Evolutionary conservation across 2,329 filamentous ascomycete species (phyloP).

Genomic region (Colletotrichum sansevieriae): DNA sequence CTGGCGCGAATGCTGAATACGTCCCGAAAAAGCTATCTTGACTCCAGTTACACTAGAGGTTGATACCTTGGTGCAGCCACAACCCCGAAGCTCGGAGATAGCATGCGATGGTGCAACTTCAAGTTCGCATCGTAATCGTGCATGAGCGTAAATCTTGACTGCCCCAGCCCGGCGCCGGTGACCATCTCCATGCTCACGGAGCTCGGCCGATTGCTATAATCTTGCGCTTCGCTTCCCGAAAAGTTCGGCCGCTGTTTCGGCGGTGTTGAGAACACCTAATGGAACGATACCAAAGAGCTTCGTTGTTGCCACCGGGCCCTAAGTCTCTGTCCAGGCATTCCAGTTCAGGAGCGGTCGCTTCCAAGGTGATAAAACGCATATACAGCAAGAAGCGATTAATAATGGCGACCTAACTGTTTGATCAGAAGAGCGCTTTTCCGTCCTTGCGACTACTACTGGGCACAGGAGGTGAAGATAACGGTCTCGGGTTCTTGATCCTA

Average conservation of each 20-base stretch:
- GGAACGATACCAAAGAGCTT: conserved; percentile 44
- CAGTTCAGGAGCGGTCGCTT: conserved; percentile 42
- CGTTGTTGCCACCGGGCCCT: conserved; percentile 40
- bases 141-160: conserved; percentile 43
- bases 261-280: conserved; percentile 43
- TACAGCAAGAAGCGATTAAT: conserved; percentile 10
- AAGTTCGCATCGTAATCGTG: conserved; percentile 54
- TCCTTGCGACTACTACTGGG: background rate
- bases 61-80: conserved; percentile 52
- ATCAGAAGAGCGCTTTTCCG: background rate
- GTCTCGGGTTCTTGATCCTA: conserved; percentile 7
- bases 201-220: conserved; percentile 43
- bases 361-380: background rate
- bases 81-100: conserved; percentile 50
- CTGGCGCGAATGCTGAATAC: conserved; percentile 47
- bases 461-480: background rate
- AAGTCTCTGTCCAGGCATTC: conserved; percentile 41
- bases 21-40: conserved; percentile 57
- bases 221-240: conserved; percentile 43
- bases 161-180: conserved; percentile 42
- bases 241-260: conserved; percentile 42
- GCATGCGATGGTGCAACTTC: conserved; percentile 55
- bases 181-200: conserved; percentile 46
- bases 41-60: conserved; percentile 60
- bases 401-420: conserved; percentile 10